A percentile compares a stretch with the other conserved stretches of the same genome.
phyloP scores from a whole-genome alignment of 1,139 yeast species.

The Pneumocystis oryctolagi region DNA sequence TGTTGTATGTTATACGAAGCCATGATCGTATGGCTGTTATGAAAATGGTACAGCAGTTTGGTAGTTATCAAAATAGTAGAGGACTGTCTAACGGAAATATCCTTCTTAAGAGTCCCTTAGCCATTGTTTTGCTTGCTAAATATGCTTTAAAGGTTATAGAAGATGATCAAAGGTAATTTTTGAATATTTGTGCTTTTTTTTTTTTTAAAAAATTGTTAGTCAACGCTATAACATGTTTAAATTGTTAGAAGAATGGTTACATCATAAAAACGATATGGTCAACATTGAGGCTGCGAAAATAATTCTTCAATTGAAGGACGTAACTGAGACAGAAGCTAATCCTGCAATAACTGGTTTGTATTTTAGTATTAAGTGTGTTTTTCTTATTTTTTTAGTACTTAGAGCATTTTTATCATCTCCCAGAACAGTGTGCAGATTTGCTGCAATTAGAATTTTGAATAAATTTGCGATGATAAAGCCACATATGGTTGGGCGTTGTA shows the following conservation, averaged over 20 bases:
- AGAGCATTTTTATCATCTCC: slow-evolving; percentile 76
- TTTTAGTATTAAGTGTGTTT: not conserved
- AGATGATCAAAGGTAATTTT: slow-evolving; percentile 24
- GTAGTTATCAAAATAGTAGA: slow-evolving; percentile 21
- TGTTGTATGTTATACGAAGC: slow-evolving; percentile 71
- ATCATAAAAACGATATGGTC: slow-evolving; percentile 78
- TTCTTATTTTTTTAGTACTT: slow-evolving; percentile 34
- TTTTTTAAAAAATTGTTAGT: slow-evolving; percentile 22
- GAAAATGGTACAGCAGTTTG: slow-evolving; percentile 72
- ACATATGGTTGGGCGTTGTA: slow-evolving; percentile 58
- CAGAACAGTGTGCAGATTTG: slow-evolving; percentile 75
- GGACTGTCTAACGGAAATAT: slow-evolving; percentile 30
- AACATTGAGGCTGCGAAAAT: slow-evolving; percentile 87
- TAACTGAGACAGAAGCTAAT: slow-evolving; percentile 49
- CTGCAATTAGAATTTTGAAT: slow-evolving; percentile 82
- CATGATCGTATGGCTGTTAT: slow-evolving; percentile 90
- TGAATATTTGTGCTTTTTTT: not conserved
- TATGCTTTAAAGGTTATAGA: slow-evolving; percentile 62
- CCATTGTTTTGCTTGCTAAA: slow-evolving; percentile 74
- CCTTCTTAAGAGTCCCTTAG: slow-evolving; percentile 32
- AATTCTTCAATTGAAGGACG: slow-evolving; percentile 47
- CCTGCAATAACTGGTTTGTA: slow-evolving; percentile 7
- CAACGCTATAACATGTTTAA: slow-evolving; percentile 41
- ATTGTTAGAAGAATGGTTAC: slow-evolving; percentile 53
- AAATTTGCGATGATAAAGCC: slow-evolving; percentile 72